Percentiles rank a stretch among this genome's conserved stretches.
phyloP scores from a whole-genome alignment of 176 grass and related monocot species.

The Triticum urartu region DNA sequence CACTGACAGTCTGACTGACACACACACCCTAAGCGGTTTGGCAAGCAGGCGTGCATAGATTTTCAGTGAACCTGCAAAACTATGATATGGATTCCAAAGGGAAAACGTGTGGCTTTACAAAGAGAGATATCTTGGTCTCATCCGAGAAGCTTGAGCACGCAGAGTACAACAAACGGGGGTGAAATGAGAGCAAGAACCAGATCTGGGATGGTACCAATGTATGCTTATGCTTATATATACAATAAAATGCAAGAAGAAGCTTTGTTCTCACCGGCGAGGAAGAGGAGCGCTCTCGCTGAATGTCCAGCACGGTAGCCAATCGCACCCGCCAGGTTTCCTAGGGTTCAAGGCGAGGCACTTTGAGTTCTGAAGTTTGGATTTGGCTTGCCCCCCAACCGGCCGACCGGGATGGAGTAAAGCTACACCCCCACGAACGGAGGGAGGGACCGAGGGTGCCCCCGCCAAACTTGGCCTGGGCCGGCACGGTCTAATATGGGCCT shows the following conservation, averaged over 20 bases:
- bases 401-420: too few species aligned
- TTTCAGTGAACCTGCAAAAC: neutral
- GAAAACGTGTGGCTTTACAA: neutral
- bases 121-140: neutral
- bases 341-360: neutral
- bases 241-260: neutral
- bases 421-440: too few species aligned
- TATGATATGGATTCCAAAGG: neutral
- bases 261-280: neutral
- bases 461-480: too few species aligned
- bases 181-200: conserved; percentile 3
- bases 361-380: neutral
- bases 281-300: neutral
- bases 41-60: neutral
- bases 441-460: too few species aligned
- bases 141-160: neutral
- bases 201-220: neutral
- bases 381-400: neutral
- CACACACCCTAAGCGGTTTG: neutral
- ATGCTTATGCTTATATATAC: neutral
- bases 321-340: neutral
- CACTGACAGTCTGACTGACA: too few species aligned
- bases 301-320: neutral
- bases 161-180: neutral
- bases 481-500: too few species aligned